Evolutionary conservation across 164 flowering plant species (phyloP).

Genomic region (Pachysandra terminalis): DNA sequence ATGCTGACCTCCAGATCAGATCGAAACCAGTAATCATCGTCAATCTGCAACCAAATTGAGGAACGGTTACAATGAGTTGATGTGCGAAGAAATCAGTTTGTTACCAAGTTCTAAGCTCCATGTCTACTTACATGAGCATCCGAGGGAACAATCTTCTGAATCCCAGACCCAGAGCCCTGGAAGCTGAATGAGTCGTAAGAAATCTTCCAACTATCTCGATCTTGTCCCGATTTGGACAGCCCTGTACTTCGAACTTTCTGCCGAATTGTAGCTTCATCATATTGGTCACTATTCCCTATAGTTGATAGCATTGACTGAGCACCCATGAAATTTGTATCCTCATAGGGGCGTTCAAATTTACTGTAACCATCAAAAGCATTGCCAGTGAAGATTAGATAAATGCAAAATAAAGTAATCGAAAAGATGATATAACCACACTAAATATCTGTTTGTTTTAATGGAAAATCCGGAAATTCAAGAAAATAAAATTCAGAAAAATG

Average conservation of each 20-base stretch:
- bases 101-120: not conserved
- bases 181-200: conserved; percentile 17
- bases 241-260: conserved; percentile 7
- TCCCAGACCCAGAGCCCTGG: conserved; percentile 20
- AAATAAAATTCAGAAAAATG: too few relatives aligned
- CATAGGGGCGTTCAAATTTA: conserved; percentile 22
- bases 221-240: conserved; percentile 14
- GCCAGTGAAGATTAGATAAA: not conserved
- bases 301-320: conserved; percentile 17
- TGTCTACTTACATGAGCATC: conserved; percentile 41
- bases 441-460: too few relatives aligned
- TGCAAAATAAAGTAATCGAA: not conserved
- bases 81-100: not conserved
- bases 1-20: conserved; percentile 50
- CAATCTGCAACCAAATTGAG: conserved; percentile 33
- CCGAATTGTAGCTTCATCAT: conserved; percentile 11
- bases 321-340: conserved; percentile 20
- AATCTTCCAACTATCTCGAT: conserved; percentile 11
- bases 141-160: conserved; percentile 48
- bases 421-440: too few relatives aligned
- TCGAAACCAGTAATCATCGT: conserved; percentile 67
- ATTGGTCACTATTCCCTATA: conserved; percentile 10
- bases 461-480: too few relatives aligned
- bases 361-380: conserved; percentile 28
- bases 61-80: not conserved